A percentile compares a stretch with the other conserved stretches of the same genome.
phyloP scores from a whole-genome alignment of 495 filamentous ascomycete species.

The Stereocaulon alpinum region DNA sequence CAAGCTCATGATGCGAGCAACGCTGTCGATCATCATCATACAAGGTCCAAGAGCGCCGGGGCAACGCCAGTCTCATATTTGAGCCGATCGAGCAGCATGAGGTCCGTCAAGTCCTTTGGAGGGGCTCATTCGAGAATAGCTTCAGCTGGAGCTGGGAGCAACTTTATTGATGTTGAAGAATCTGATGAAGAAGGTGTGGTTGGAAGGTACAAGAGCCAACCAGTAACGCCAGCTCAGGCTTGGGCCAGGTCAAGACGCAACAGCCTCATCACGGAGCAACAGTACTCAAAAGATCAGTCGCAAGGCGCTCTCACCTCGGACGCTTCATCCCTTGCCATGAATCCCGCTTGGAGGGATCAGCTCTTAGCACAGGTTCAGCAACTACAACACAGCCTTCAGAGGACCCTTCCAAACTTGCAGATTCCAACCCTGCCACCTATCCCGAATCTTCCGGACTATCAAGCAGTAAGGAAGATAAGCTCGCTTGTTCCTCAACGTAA shows the following conservation, averaged over 20 bases:
- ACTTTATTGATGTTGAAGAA: constrained; percentile 31
- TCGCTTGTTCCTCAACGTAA: constrained; percentile 56
- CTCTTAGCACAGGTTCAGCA: constrained; percentile 69
- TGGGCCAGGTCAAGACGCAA: constrained; percentile 34
- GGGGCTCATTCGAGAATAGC: constrained; percentile 33
- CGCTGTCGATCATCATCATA: constrained; percentile 40
- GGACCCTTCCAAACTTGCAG: constrained; percentile 57
- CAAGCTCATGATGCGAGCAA: constrained; percentile 35
- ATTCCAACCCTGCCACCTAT: constrained; percentile 49
- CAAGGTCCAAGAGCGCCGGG: constrained; percentile 49
- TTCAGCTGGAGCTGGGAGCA: constrained; percentile 13
- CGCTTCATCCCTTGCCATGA: constrained; percentile 39
- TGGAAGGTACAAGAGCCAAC: constrained; percentile 26
- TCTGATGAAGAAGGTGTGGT: constrained; percentile 27
- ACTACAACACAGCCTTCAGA: constrained; percentile 59
- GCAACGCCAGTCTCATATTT: constrained; percentile 37
- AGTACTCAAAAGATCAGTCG: constrained; percentile 23
- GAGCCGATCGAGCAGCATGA: constrained; percentile 58
- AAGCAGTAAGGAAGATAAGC: constrained; percentile 63
- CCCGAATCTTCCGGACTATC: constrained; percentile 59
- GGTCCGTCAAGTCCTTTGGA: constrained; percentile 55
- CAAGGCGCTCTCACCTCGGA: constrained; percentile 13
- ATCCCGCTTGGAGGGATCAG: constrained; percentile 65
- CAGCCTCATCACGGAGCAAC: constrained; percentile 19
- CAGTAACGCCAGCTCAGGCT: constrained; percentile 32